These are phyloP conservation scores for Akanthomyces dipterigenus DNA, from an alignment of 2,329 filamentous ascomycete species.

Conservation along the genomic window DNA sequence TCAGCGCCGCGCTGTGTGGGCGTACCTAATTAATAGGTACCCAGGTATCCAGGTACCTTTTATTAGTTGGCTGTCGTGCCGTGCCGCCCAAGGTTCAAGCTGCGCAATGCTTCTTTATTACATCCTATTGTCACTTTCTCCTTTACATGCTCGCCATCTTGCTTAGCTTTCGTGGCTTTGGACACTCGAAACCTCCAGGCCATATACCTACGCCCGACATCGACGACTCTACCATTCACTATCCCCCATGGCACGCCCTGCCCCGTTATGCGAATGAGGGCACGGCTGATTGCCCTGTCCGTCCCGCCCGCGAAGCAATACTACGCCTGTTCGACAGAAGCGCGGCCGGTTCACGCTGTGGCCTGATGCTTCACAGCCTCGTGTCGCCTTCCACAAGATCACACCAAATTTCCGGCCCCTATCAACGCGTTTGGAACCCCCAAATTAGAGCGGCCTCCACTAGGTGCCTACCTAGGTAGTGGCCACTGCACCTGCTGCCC, in stretches of 20 bases:
- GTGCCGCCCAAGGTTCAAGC: background rate
- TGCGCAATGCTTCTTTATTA: background rate
- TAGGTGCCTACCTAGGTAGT: background rate
- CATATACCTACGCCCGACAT: background rate
- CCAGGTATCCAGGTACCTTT: too few species aligned
- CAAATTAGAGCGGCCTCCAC: background rate
- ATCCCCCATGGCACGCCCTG: background rate
- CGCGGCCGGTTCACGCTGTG: too few species aligned
- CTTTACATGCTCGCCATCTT: background rate
- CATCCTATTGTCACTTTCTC: background rate
- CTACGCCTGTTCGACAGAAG: background rate
- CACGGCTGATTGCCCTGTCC: background rate
- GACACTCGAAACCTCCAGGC: background rate
- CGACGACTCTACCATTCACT: background rate
- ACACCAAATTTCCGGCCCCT: background rate
- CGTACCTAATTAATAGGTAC: background rate
- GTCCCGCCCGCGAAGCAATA: background rate
- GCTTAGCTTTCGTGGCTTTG: background rate
- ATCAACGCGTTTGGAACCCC: background rate
- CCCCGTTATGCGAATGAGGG: background rate
- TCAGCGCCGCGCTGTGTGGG: background rate
- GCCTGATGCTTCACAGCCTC: background rate
- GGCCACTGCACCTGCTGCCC: background rate
- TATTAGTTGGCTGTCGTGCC: background rate
- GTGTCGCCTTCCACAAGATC: background rate